Evolutionary conservation across 1,284 basidiomycete species (phyloP), one percentile per base, ranked within the genome.

Genomic region (Trametes pubescens): DNA sequence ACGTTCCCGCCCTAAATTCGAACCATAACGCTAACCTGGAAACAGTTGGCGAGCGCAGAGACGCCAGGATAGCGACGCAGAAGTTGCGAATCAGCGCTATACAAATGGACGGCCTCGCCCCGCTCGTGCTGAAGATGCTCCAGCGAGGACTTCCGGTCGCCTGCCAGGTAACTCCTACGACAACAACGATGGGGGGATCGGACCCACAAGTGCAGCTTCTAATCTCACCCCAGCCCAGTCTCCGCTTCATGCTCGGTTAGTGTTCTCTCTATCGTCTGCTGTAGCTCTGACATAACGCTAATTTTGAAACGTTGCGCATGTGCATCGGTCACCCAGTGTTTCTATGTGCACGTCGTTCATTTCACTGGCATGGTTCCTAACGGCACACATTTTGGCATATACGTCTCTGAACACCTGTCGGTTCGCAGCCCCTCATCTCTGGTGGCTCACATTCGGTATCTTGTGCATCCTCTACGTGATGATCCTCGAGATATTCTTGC

Each of bases 391-490:
- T 34, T 79, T 94, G 61, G 83, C 87, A 64, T 93, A 92, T 71
- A 90, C 89, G 14, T 89, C 90, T 11, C 78, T 91, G 35, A 80
- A 87, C 67, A 84, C 86, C 13, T 94, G 92, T 65, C 87, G 91
- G 22, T 76, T 81, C 63, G 80, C 87, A 0, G 84, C 91, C 9
- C 92, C 92, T 6, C 89, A 93, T 69, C 77, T 94, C 37, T 94
- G 92, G 92, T 94, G 90, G 90, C 82, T 93, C 46, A 86, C 85
- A 38, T 93, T 94, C 74, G 87, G 84, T 40, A 86, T 94, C 66
- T 78, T 93, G n/a, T 88, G 89, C 76, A 85, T 91, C 54, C 87
- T 91, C 78, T 94, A 93, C 72, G 71, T 93, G 57, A 86, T 89
- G 80, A 83, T 89, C 22, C 77, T 91, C 47, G 91, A 94, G 75